Base-by-base conservation (phyloP, 1,139 yeast species). In the Casaregolazyma lundiana region DNA sequence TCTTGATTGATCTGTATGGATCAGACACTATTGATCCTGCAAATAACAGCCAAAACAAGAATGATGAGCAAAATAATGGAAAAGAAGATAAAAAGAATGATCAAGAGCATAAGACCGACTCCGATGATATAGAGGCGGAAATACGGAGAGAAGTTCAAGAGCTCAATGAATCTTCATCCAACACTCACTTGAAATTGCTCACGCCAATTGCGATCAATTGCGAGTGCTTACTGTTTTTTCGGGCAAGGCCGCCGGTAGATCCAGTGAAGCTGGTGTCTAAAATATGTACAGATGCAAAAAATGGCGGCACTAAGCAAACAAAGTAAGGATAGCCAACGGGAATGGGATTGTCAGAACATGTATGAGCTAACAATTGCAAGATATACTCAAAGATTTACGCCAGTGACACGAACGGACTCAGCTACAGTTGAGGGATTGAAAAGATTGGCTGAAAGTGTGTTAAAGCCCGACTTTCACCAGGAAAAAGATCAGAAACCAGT, bases 191-290 rank as follows among this genome's bases (percentile, higher is more conserved):
- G 16, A 76, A 75, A 24, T 65, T 80, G 11, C 69, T 89, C 39
- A 71, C 74, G 38, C 82, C 86, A 19, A 73, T 88, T 34, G 85
- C 82, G 13, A 64, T 89, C 41, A 85, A 81, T 20, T 84, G 94
- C 60, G 96, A 88, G 63, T 92, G 98, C 66, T 70, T 70, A 29
- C 76, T 89, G 2, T 92, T 92, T 63, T 78, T 89, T 56, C 84
- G 94, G 58, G 78, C 90, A 0, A 77, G 84, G 56, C 76, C 70
- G 53, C 96, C 97, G 4, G 73, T 90, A 9, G 79, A 78, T 29
- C 97, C 97, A 0, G 94, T 81, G 38, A 65, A 72, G 4, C 74
- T 92, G 48, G 89, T 87, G 2, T 70, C 72, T 39, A 68, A 70
- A 22, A 64, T 90, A 1, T 85, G 95, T 61, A 59, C 73, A 40